A percentile compares a stretch with the other conserved stretches of the same genome.
These are phyloP conservation scores for Cytospora paraplurivora DNA, from an alignment of 2,329 filamentous ascomycete species.

Conservation along the genomic window DNA sequence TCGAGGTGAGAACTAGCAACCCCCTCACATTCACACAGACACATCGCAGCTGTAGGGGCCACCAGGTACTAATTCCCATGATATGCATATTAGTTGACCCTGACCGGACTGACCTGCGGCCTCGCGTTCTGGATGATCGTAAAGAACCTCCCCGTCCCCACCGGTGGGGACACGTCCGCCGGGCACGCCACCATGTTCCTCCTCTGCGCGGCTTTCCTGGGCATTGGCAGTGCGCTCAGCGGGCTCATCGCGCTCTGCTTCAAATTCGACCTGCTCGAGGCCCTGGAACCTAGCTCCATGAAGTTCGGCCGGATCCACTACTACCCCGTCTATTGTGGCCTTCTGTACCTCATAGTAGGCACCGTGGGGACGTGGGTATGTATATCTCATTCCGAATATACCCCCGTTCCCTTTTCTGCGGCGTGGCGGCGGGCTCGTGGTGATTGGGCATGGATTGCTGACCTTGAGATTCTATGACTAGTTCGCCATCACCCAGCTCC, in stretches of 20 bases:
- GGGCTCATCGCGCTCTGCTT: not conserved
- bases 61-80: not conserved
- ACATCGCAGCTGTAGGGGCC: not conserved
- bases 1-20: not conserved
- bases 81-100: not conserved
- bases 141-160: not conserved
- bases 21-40: not conserved
- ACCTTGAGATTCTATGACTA: not conserved
- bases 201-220: not conserved
- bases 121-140: not conserved
- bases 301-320: not conserved
- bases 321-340: not conserved
- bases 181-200: not conserved
- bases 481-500: not conserved
- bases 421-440: not conserved
- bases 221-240: not conserved
- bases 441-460: not conserved
- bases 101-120: not conserved
- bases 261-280: constrained; percentile 2
- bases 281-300: not conserved
- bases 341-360: not conserved
- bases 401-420: not conserved
- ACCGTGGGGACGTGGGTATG: not conserved
- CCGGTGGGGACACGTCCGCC: not conserved
- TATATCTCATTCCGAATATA: not conserved